Conservation (phyloP, 2,329 filamentous ascomycete genomes). For the Arthrobotrys conoides region DNA sequence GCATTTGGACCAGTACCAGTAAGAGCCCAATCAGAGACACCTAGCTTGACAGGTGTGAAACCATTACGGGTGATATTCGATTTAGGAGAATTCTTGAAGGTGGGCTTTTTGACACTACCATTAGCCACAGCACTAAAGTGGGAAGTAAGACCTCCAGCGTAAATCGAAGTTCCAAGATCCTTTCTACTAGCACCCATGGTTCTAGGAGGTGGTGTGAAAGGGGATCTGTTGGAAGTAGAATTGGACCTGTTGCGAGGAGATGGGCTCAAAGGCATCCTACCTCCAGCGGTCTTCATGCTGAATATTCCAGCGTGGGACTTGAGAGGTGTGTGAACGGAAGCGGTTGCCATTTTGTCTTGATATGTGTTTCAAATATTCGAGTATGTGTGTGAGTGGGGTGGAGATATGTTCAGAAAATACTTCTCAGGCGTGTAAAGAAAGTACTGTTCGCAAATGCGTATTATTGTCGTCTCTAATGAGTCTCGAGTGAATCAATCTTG, state of each 20-base stretch:
- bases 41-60: conserved; percentile 83
- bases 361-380: conserved; percentile 40
- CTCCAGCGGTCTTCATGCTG: conserved; percentile 90
- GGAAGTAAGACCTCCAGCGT: conserved; percentile 67
- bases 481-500: conserved; percentile 54
- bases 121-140: conserved; percentile 67
- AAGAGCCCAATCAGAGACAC: conserved; percentile 91
- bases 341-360: conserved; percentile 80
- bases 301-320: conserved; percentile 97
- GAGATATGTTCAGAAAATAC: conserved; percentile 6
- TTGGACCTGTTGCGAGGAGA: conserved; percentile 80
- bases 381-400: conserved; percentile 17
- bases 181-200: conserved; percentile 66
- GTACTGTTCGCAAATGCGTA: conserved; percentile 37
- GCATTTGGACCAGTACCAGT: conserved; percentile 79
- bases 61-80: conserved; percentile 87
- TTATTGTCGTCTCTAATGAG: conserved; percentile 28
- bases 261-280: conserved; percentile 92
- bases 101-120: conserved; percentile 71
- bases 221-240: conserved; percentile 77
- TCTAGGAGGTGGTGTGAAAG: conserved; percentile 77
- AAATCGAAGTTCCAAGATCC: conserved; percentile 76
- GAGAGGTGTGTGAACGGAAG: conserved; percentile 86
- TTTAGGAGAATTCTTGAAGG: conserved; percentile 78
- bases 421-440: conserved; percentile 52